Base-by-base conservation (phyloP, 1,139 yeast species). In the Candida sp. region DNA sequence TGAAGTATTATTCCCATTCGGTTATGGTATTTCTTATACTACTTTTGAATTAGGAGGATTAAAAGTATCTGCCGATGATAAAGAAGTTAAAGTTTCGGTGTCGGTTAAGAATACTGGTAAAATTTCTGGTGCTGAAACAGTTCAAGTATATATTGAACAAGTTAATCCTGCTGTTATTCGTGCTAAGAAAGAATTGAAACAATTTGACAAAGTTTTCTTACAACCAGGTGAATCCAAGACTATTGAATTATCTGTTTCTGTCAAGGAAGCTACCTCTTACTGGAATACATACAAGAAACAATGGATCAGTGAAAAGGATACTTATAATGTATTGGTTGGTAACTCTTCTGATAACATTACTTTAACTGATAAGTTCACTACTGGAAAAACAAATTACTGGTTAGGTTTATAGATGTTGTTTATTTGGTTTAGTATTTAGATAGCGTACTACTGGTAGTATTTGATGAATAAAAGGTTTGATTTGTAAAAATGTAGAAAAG, bases 21-120 rank as follows among this genome's bases (percentile, higher is more conserved):
- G 87, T 8, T 70, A 58, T 51, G 87, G 87, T 23, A 66, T 81
- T 44, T 79, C 85, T 2, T 82, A 81, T 60, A 73, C 85, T 11
- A 49, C 65, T 0, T 82, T 79, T 54, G 64, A 56, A 21, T 49
- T 57, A 36, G 39, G 37, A 6, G 49, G 51, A 38, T 49, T 60
- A 35, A 46, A 45, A 19, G 58, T 61, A 6, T 22, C 22, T 8
- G 36, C 40, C 4, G 48, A 48, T 8, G 56, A 48, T 6, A 52
- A 49, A 4, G 47, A 41, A 6, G 49, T 64, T 29, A 39, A 40
- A 9, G 68, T 53, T n/a, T 40, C 68, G 3, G 72, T 74, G 22
- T 60, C 61, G 36, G 77, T 77, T 35, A 63, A 60, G 38, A 77
- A 77, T 54, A 59, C 67, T 21, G 80, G 81, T 9, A 51, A 54